Percentiles rank a stretch among this genome's conserved stretches.
phyloP scores from a whole-genome alignment of 2,329 filamentous ascomycete genomes.

The Epichloe festucae region DNA sequence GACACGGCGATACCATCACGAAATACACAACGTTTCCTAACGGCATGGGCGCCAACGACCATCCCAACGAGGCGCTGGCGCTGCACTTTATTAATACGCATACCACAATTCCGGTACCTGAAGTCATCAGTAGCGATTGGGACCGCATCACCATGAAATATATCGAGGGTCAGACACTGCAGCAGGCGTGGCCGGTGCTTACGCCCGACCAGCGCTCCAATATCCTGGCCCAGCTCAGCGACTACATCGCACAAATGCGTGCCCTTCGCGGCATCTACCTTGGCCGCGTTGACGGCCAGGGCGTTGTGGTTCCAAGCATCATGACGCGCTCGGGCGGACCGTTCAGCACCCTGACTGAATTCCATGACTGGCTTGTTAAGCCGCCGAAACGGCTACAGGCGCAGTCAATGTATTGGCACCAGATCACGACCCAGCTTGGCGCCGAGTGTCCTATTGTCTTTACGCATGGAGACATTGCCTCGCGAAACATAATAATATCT shows the following conservation, averaged over 20 bases:
- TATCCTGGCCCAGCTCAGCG: not conserved
- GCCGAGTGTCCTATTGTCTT: conserved; percentile 9
- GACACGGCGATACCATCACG: conserved; percentile 9
- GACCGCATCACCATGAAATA: conserved; percentile 16
- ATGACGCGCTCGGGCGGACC: conserved; percentile 12
- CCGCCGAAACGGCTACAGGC: conserved; percentile 7
- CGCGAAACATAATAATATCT: conserved; percentile 8
- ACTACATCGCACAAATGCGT: not conserved
- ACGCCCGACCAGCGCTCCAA: not conserved
- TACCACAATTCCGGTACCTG: conserved; percentile 14
- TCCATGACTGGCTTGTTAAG: conserved; percentile 14
- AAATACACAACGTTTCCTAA: conserved; percentile 11
- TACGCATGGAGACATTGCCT: conserved; percentile 7
- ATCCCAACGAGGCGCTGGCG: not conserved
- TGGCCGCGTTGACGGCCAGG: conserved; percentile 13
- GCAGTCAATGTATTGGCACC: conserved; percentile 11
- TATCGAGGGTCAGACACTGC: conserved; percentile 14
- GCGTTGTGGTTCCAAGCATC: conserved; percentile 11
- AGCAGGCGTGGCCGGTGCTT: conserved; percentile 1
- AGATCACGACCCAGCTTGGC: conserved; percentile 13
- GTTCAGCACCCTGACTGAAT: conserved; percentile 8
- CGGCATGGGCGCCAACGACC: conserved; percentile 7
- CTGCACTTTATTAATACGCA: conserved; percentile 11
- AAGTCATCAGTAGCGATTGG: conserved; percentile 14
- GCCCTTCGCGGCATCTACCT: conserved; percentile 8